Evolutionary conservation across 352 stramenopile genomes (phyloP).

Genomic region (Globisporangium spiculum): DNA sequence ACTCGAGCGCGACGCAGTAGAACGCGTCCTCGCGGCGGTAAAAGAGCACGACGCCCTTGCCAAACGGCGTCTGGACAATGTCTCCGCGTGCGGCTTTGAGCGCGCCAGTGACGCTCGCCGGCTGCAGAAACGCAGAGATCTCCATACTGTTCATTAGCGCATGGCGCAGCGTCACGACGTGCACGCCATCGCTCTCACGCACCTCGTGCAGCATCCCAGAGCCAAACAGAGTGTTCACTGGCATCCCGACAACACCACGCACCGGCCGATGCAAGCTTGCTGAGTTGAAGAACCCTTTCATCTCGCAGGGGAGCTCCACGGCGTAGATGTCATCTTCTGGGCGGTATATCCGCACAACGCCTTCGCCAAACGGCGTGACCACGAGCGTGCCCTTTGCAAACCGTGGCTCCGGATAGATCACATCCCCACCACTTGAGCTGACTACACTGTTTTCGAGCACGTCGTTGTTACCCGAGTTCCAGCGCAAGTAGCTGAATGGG

Average conservation of each 20-base stretch:
- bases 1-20: slow-evolving; percentile 72
- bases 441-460: slow-evolving; percentile 10
- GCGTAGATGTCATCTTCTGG: slow-evolving; percentile 51
- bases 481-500: slow-evolving; percentile 66
- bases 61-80: slow-evolving; percentile 76
- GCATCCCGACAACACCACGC: slow-evolving; percentile 52
- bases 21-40: slow-evolving; percentile 59
- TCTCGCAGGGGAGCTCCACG: slow-evolving; percentile 35
- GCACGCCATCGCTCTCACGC: slow-evolving; percentile 59
- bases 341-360: slow-evolving; percentile 46
- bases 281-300: slow-evolving; percentile 53
- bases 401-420: neutral
- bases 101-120: slow-evolving; percentile 39
- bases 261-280: slow-evolving; percentile 31
- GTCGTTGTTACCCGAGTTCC: slow-evolving; percentile 26
- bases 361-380: slow-evolving; percentile 65
- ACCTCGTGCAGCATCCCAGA: slow-evolving; percentile 62
- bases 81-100: slow-evolving; percentile 76
- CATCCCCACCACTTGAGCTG: neutral
- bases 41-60: slow-evolving; percentile 63
- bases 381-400: slow-evolving; percentile 55
- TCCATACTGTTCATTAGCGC: slow-evolving; percentile 38
- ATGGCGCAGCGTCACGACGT: slow-evolving; percentile 67
- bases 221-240: slow-evolving; percentile 65
- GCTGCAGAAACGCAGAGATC: slow-evolving; percentile 65